Percentiles rank a stretch among this genome's conserved stretches.
phyloP scores from a whole-genome alignment of 225 moss, liverwort and hornwort species.

The Marchantia polymorpha region DNA sequence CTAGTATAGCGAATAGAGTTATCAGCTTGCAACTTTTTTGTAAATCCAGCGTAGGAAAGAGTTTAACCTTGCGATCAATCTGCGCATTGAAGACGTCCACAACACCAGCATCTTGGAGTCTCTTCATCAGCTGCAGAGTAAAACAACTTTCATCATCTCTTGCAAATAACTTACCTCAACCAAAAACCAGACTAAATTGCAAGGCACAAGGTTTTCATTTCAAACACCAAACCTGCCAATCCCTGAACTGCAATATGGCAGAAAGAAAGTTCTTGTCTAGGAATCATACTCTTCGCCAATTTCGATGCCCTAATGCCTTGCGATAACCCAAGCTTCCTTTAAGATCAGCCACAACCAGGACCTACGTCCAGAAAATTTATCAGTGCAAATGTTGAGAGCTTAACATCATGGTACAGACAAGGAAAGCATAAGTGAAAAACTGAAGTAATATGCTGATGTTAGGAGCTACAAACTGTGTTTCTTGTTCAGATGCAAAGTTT shows the following conservation, averaged over 20 bases:
- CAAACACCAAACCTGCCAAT: background rate
- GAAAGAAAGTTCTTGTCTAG: background rate
- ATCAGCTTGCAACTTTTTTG: background rate
- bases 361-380: constrained; percentile 38
- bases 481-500: too few species aligned
- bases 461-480: too few species aligned
- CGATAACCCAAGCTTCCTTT: constrained; percentile 88
- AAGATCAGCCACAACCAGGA: constrained; percentile 95
- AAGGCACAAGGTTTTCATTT: background rate
- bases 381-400: background rate
- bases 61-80: constrained; percentile 82
- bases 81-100: constrained; percentile 91
- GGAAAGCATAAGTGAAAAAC: background rate
- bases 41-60: background rate
- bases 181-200: background rate
- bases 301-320: constrained; percentile 85
- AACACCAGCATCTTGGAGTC: constrained; percentile 95
- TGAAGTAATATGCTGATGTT: too few species aligned
- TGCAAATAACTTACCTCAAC: background rate
- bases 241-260: too few species aligned
- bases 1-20: background rate
- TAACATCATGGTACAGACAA: too few species aligned
- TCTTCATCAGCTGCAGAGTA: constrained; percentile 74
- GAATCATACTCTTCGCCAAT: constrained; percentile 88
- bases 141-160: constrained; percentile 7